A percentile compares a stretch with the other conserved stretches of the same genome.
Conservation (phyloP, 768 basidiomycete genomes). For the Russula virescens region DNA sequence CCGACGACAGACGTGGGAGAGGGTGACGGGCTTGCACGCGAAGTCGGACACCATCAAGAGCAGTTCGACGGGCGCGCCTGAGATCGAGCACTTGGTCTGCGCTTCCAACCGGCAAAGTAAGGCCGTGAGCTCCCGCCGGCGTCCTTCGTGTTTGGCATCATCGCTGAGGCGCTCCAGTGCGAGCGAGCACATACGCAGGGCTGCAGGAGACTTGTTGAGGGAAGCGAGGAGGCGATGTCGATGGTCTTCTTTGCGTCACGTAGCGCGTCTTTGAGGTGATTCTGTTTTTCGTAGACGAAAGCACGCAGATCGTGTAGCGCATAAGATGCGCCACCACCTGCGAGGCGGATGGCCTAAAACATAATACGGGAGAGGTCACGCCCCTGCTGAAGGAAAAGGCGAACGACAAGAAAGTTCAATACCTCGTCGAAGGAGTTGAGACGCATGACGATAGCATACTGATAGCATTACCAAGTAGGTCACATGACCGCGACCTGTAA, state of each 20-base stretch:
- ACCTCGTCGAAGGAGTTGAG: constrained; percentile 14
- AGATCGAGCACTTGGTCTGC: constrained; percentile 8
- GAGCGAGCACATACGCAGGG: constrained; percentile 53
- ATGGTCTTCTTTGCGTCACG: constrained; percentile 65
- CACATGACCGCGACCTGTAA: too few relatives aligned
- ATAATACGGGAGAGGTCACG: not conserved
- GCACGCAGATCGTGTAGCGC: constrained; percentile 71
- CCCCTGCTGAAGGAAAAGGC: too few relatives aligned
- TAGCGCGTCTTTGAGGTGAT: constrained; percentile 57
- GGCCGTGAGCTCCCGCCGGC: constrained; percentile 31
- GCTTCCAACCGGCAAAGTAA: constrained; percentile 6
- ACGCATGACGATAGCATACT: too few relatives aligned
- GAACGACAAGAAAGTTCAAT: not conserved
- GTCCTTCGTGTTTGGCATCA: constrained; percentile 38
- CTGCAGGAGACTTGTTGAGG: constrained; percentile 44
- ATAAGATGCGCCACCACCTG: constrained; percentile 11
- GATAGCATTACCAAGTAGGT: too few relatives aligned
- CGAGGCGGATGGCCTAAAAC: constrained; percentile 12
- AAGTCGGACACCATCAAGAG: constrained; percentile 48
- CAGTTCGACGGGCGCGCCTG: constrained; percentile 59
- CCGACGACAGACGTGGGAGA: constrained; percentile 55
- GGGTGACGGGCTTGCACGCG: constrained; percentile 38
- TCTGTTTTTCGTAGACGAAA: constrained; percentile 59
- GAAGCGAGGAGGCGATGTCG: constrained; percentile 54
- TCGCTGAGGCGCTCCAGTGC: constrained; percentile 48